Conservation (phyloP, 208 protist genomes). For the Strigomonas culicis region DNA sequence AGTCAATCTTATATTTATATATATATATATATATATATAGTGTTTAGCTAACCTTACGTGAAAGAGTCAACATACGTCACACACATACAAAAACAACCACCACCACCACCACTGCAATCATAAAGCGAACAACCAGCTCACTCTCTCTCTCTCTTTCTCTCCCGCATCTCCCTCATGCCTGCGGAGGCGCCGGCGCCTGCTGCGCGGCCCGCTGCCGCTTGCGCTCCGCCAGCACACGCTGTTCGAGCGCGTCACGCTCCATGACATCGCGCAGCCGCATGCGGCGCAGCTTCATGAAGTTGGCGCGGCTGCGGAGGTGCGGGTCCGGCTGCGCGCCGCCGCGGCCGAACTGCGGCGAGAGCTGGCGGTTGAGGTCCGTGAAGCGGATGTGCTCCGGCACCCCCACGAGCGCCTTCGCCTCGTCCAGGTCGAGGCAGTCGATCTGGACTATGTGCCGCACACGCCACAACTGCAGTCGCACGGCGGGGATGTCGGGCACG, state of each 20-base stretch:
- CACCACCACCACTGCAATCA: too few species aligned
- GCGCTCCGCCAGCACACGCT: constrained; percentile 64
- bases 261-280: constrained; percentile 83
- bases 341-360: constrained; percentile 64
- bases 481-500: constrained; percentile 66
- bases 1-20: not conserved
- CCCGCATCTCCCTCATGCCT: not conserved
- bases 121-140: too few species aligned
- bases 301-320: constrained; percentile 59
- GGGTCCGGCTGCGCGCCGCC: constrained; percentile 31
- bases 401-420: constrained; percentile 71
- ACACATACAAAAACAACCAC: too few species aligned
- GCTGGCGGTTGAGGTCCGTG: constrained; percentile 53
- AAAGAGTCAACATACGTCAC: not conserved
- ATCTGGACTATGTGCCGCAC: constrained; percentile 71
- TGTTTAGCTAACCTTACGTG: not conserved
- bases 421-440: constrained; percentile 76
- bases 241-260: constrained; percentile 73
- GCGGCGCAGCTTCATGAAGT: constrained; percentile 78
- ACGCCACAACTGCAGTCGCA: constrained; percentile 75
- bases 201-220: constrained; percentile 10
- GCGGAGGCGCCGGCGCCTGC: too few species aligned
- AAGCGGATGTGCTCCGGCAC: constrained; percentile 81
- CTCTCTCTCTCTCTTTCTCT: too few species aligned
- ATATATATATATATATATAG: not conserved